A percentile compares a stretch with the other conserved stretches of the same genome.
Evolutionary conservation across 139 green algal species (phyloP).

Genomic region (Protoeuglena noctilucae): DNA sequence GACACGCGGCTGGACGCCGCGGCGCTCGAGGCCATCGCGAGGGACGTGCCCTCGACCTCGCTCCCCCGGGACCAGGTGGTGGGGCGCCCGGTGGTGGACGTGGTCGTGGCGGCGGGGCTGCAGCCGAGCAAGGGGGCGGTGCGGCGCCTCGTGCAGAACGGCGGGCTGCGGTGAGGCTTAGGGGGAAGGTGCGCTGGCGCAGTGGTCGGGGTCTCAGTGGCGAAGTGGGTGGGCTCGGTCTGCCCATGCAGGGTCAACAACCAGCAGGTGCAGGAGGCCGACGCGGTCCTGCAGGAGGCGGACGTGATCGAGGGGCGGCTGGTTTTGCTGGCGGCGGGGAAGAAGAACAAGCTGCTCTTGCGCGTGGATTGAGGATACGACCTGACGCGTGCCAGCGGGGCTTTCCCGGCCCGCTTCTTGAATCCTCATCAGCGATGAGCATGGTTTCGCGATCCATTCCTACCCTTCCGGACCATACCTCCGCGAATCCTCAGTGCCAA

Average conservation of each 20-base stretch:
- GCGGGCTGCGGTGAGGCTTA: slow-evolving; percentile 3
- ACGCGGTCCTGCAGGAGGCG: slow-evolving; percentile 22
- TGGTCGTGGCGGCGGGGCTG: slow-evolving; percentile 63
- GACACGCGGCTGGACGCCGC: slow-evolving; percentile 60
- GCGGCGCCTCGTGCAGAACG: slow-evolving; percentile 33
- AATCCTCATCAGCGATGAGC: too few relatives aligned
- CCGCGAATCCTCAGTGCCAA: too few relatives aligned
- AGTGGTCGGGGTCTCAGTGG: too few relatives aligned
- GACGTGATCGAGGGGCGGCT: slow-evolving; percentile 77
- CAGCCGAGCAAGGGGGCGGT: slow-evolving; percentile 71
- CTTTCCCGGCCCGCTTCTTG: too few relatives aligned
- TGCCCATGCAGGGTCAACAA: too few relatives aligned
- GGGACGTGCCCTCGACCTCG: slow-evolving; percentile 40
- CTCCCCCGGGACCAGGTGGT: slow-evolving; percentile 35
- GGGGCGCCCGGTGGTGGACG: slow-evolving; percentile 43
- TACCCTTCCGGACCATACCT: too few relatives aligned
- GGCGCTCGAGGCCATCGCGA: slow-evolving; percentile 56
- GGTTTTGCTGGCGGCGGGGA: slow-evolving; percentile 78
- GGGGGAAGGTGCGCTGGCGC: too few relatives aligned
- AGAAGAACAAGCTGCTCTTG: slow-evolving; percentile 98
- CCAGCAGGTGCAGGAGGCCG: slow-evolving; percentile 50
- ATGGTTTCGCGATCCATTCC: too few relatives aligned
- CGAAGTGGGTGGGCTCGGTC: too few relatives aligned
- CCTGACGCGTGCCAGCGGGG: too few relatives aligned
- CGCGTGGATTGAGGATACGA: too few relatives aligned